Conservation (phyloP, 371 early-diverging fungal genomes). For the Actinomucor elegans region DNA sequence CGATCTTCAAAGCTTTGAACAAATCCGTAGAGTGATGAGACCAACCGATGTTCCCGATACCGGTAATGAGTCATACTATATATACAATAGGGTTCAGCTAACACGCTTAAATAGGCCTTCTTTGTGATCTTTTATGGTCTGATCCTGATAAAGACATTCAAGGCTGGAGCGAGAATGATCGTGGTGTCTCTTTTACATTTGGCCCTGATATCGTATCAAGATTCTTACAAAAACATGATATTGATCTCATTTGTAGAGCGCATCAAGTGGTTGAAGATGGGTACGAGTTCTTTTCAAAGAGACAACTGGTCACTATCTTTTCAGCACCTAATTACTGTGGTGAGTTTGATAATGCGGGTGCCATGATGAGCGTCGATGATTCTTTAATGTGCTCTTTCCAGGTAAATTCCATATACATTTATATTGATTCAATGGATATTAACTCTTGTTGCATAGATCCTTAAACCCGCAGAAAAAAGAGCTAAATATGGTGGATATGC, state of each 20-base stretch:
- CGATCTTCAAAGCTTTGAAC: slow-evolving; percentile 85
- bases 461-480: slow-evolving; percentile 38
- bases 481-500: slow-evolving; percentile 23
- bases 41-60: slow-evolving; percentile 98
- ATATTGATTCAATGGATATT: not conserved
- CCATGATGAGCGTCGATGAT: slow-evolving; percentile 95
- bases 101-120: slow-evolving; percentile 61
- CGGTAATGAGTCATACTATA: slow-evolving; percentile 24
- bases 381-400: slow-evolving; percentile 92
- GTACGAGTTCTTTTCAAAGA: slow-evolving; percentile 97
- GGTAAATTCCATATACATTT: slow-evolving; percentile 11
- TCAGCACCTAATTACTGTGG: slow-evolving; percentile 99
- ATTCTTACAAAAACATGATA: slow-evolving; percentile 88
- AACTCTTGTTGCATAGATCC: slow-evolving; percentile 21
- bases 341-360: slow-evolving; percentile 96
- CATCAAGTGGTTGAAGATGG: slow-evolving; percentile 99
- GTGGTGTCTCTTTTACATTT: slow-evolving; percentile 96
- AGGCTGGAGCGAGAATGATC: slow-evolving; percentile 98
- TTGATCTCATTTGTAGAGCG: slow-evolving; percentile 95
- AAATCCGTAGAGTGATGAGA: slow-evolving; percentile 85
- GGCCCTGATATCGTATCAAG: slow-evolving; percentile 84
- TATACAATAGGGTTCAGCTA: too few relatives aligned
- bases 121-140: slow-evolving; percentile 90
- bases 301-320: slow-evolving; percentile 94
- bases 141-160: slow-evolving; percentile 73